Evolutionary conservation across 2,329 filamentous ascomycete species (phyloP).

Genomic region (Microsporum ferrugineum): DNA sequence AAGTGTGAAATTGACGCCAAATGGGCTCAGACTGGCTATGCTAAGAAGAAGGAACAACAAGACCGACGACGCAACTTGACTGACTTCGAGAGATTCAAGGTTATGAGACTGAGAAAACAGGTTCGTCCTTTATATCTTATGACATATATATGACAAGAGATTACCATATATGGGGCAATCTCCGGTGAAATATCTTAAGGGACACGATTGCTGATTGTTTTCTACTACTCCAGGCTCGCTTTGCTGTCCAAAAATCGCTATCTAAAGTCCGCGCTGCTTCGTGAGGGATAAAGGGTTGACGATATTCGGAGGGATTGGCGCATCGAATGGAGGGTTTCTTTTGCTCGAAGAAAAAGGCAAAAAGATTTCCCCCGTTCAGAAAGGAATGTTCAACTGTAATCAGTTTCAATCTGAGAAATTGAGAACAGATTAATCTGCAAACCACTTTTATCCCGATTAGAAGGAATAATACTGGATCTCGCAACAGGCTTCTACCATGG

Average conservation of each 20-base stretch:
- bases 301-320: slow-evolving; percentile 33
- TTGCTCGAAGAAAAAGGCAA: slow-evolving; percentile 5
- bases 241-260: slow-evolving; percentile 93
- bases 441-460: slow-evolving; percentile 3
- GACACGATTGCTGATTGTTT: not conserved
- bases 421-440: slow-evolving; percentile 12
- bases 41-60: slow-evolving; percentile 80
- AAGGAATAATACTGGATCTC: slow-evolving; percentile 2
- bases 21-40: slow-evolving; percentile 85
- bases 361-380: slow-evolving; percentile 8
- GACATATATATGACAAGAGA: not conserved
- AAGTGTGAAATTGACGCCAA: slow-evolving; percentile 82
- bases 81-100: slow-evolving; percentile 99
- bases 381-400: slow-evolving; percentile 13
- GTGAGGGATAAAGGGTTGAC: slow-evolving; percentile 28
- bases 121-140: slow-evolving; percentile 39
- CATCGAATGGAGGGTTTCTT: slow-evolving; percentile 16
- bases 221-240: slow-evolving; percentile 51
- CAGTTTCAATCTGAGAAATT: slow-evolving; percentile 14
- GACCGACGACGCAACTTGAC: slow-evolving; percentile 81
- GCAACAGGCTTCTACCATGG: slow-evolving; percentile 1
- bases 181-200: not conserved
- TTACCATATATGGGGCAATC: not conserved
- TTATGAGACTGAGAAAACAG: slow-evolving; percentile 98
- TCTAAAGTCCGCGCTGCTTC: slow-evolving; percentile 81